Conservation (phyloP, 2,329 filamentous ascomycete species). For the Diaporthe vexans region DNA sequence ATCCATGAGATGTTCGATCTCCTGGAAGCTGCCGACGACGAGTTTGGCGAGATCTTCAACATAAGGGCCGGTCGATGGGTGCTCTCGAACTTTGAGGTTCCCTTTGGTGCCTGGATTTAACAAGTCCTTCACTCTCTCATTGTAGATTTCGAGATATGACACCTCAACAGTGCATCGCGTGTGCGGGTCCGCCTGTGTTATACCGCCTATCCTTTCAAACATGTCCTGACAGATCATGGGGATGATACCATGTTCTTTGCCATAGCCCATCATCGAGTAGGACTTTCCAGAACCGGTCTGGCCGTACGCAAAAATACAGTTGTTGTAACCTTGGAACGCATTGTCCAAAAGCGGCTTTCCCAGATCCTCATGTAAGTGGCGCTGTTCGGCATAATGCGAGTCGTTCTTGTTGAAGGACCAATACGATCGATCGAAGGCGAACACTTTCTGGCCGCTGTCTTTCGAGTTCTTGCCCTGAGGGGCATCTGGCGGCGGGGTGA, state of each 20-base stretch:
- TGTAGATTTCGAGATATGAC: slow-evolving; percentile 99
- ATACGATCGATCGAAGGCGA: slow-evolving; percentile 97
- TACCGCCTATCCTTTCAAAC: slow-evolving; percentile 85
- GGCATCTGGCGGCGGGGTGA: slow-evolving; percentile 78
- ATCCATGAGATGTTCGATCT: slow-evolving; percentile 99
- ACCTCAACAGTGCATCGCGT: slow-evolving; percentile 95
- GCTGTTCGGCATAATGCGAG: slow-evolving; percentile 88
- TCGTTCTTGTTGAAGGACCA: slow-evolving; percentile 95
- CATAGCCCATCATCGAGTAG: slow-evolving; percentile 99
- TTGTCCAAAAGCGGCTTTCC: slow-evolving; percentile 94
- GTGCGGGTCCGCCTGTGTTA: slow-evolving; percentile 77
- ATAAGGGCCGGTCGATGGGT: slow-evolving; percentile 96
- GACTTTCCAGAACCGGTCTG: slow-evolving; percentile 99
- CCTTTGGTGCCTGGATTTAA: slow-evolving; percentile 96
- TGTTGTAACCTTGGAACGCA: slow-evolving; percentile 98
- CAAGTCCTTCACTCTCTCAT: slow-evolving; percentile 95
- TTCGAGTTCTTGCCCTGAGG: slow-evolving; percentile 76
- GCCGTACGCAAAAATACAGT: slow-evolving; percentile 99
- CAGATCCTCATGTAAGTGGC: slow-evolving; percentile 88
- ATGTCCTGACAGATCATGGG: slow-evolving; percentile 98
- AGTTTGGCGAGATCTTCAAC: slow-evolving; percentile 98
- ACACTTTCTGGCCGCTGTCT: slow-evolving; percentile 82
- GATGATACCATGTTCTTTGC: slow-evolving; percentile 94
- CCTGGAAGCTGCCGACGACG: slow-evolving; percentile 90
- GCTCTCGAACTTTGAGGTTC: slow-evolving; percentile 96